Evolutionary conservation across 2,329 filamentous ascomycete genomes (phyloP).

Genomic region (Alternaria dauci): DNA sequence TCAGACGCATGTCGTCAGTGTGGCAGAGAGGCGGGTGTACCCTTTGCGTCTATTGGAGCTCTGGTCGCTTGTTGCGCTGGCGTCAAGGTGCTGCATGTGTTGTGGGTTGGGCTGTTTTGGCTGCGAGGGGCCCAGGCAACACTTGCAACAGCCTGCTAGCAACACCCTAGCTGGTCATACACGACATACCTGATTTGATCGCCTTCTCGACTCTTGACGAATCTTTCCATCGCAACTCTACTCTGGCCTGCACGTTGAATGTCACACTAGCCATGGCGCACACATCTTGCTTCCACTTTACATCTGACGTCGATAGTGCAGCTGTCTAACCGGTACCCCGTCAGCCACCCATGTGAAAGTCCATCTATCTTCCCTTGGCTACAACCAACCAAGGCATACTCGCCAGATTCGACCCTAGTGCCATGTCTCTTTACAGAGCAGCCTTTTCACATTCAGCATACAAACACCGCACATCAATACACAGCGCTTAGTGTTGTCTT

Average conservation of each 20-base stretch:
- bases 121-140: conserved; percentile 26
- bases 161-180: conserved; percentile 11
- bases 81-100: conserved; percentile 18
- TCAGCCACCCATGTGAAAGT: conserved; percentile 19
- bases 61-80: conserved; percentile 26
- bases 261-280: background rate
- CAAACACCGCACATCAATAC: background rate
- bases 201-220: background rate
- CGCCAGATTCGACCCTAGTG: background rate
- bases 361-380: conserved; percentile 6
- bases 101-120: conserved; percentile 32
- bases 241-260: background rate
- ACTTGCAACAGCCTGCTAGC: conserved; percentile 16
- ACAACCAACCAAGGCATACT: conserved; percentile 5
- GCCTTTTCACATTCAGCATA: background rate
- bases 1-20: conserved; percentile 33
- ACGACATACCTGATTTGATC: background rate
- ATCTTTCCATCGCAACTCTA: background rate
- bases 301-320: conserved; percentile 22
- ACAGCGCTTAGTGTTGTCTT: conserved; percentile 6
- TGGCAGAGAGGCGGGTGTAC: conserved; percentile 18
- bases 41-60: conserved; percentile 26
- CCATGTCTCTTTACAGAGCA: background rate
- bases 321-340: conserved; percentile 19
- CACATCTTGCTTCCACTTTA: background rate